phyloP scores from a whole-genome alignment of 176 grass and related monocot genomes.

The Guadua angustifolia region DNA sequence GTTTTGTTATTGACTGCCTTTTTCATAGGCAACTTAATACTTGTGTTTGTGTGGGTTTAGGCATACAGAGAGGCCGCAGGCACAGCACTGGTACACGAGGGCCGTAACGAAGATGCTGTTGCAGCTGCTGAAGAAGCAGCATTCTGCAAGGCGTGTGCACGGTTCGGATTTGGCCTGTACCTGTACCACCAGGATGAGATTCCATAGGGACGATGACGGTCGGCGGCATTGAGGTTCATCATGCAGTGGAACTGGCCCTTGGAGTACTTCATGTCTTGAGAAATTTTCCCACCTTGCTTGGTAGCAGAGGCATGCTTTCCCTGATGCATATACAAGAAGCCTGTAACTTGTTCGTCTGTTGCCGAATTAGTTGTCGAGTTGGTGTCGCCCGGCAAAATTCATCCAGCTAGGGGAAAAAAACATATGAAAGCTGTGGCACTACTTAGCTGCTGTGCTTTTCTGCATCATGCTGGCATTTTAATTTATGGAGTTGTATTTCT shows the following conservation, averaged over 20 bases:
- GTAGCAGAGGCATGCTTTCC: neutral
- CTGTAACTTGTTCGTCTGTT: constrained; percentile 27
- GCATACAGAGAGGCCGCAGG: constrained; percentile 83
- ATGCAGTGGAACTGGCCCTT: neutral
- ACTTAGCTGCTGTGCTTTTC: constrained; percentile 23
- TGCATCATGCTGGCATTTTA: neutral
- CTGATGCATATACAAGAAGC: constrained; percentile 42
- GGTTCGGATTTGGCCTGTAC: constrained; percentile 89
- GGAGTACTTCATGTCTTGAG: neutral
- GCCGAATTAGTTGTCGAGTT: neutral
- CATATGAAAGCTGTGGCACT: neutral
- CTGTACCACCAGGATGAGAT: constrained; percentile 76
- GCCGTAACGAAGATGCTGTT: constrained; percentile 64
- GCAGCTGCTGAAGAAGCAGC: constrained; percentile 73
- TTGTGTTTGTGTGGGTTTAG: constrained; percentile 33
- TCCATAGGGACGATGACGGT: constrained; percentile 15
- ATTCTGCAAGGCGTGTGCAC: constrained; percentile 86
- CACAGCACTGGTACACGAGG: constrained; percentile 61
- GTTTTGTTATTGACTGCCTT: neutral
- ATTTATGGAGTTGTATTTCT: constrained; percentile 2
- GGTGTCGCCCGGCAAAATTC: no score
- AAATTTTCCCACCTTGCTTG: constrained; percentile 26
- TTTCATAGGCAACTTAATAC: neutral
- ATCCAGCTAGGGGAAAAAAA: neutral
- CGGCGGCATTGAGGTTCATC: neutral